Evolutionary conservation across 306 rosid genomes (phyloP), one percentile per base, ranked within the genome.

Genomic region (Quercus ilex): DNA sequence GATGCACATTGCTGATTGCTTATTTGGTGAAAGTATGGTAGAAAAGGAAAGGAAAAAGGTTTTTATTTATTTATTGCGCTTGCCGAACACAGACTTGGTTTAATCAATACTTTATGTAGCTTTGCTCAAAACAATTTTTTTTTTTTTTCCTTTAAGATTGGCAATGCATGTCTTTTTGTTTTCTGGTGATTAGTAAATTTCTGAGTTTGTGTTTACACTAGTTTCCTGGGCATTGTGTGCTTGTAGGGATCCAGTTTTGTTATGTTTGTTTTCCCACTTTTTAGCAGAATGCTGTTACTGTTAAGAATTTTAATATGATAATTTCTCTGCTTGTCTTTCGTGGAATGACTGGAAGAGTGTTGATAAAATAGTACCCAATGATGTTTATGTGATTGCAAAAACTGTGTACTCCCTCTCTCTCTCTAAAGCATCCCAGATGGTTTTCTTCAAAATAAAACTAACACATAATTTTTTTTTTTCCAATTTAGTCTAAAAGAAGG

Each of bases 401-500:
- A 11, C 21, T 38, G 13, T 67, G 19, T 59, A 58, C 63, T 69
- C 26, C 75, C 6, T 31, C 62, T 11, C 11, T 71, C 69, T 78
- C 57, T 73, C 43, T n/a, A 33, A 33, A 46, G 77, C 74, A 31
- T 74, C 55, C 12, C 1, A 28, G 38, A 71, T 26, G 65, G 51
- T 55, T 76, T 79, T 49, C 53, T 79, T 79, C 20, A 71, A 18
- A 21, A 23, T 19, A n/a, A 75, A 69, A 74, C 72, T 76, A 58
- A 67, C 63, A 56, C 15, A 64, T 75, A 8, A 25, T 13, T 71
- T 76, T 67, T 77, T 77, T n/a, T 31, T 82, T 59, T 7, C 11
- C 46, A 69, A 77, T 80, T 69, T 74, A 94, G 98, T 85, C 83
- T 94, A 77, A 94, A 94, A 89, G 97, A 90, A 57, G 98, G 98